Evolutionary conservation across 2,329 filamentous ascomycete genomes (phyloP).

Genomic region (Macrophomina pseudophaseolina): DNA sequence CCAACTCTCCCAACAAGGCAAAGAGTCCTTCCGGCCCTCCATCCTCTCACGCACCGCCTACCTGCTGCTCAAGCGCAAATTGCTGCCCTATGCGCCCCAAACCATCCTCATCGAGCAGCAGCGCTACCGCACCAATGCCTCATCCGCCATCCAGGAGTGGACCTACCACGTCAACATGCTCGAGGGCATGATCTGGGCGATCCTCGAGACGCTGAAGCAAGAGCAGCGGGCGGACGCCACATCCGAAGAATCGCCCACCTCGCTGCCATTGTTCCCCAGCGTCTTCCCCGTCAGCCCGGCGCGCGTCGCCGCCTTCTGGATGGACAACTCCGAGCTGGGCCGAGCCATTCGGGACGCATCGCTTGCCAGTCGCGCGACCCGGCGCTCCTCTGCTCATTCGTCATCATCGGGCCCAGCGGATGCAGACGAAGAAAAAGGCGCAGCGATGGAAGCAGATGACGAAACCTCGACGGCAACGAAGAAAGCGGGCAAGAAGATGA

Average conservation of each 20-base stretch:
- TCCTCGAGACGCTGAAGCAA: conserved; percentile 62
- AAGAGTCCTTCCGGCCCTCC: conserved; percentile 58
- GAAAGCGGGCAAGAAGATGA: conserved; percentile 27
- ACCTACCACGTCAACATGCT: conserved; percentile 81
- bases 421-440: too few relatives aligned
- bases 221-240: conserved; percentile 32
- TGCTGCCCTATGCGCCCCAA: conserved; percentile 63
- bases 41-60: conserved; percentile 63
- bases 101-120: conserved; percentile 74
- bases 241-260: too few relatives aligned
- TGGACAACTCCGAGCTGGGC: conserved; percentile 21
- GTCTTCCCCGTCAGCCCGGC: conserved; percentile 43
- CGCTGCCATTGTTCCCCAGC: conserved; percentile 1
- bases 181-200: conserved; percentile 79
- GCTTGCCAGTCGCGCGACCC: neutral
- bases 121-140: conserved; percentile 68
- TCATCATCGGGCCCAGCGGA: neutral
- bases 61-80: conserved; percentile 54
- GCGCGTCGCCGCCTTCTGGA: conserved; percentile 46
- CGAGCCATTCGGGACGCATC: neutral
- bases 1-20: neutral
- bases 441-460: neutral
- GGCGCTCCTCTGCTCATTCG: neutral
- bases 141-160: conserved; percentile 75
- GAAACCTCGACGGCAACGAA: neutral